Base-by-base conservation (phyloP, 2,329 filamentous ascomycete species). In the Septoria petroselini region DNA sequence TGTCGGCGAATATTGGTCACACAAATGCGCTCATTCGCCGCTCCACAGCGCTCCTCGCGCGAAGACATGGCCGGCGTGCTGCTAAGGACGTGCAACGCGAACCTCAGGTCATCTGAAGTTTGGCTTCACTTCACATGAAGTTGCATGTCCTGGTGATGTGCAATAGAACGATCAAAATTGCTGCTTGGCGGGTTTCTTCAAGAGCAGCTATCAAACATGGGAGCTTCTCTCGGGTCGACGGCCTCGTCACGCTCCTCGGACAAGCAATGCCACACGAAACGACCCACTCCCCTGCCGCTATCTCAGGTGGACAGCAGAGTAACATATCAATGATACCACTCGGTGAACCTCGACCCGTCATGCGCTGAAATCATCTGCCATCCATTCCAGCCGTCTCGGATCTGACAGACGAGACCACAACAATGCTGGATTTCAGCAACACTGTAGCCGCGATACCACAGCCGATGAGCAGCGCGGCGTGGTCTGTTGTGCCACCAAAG, bases 401-500 rank as follows among this genome's bases (percentile, higher is more conserved):
- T 27, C 23, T 27, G 23, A 9, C 9, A 9, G 5, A 27, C 23
- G 23, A n/a, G 23, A 27, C 23, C 23, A 9, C 23, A 9, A 27
- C 23, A 27, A 27, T 27, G 23, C 23, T 27, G 23, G 23, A 27
- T 27, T 27, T 9, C 23, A 9, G 7, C 14, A 19, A 19, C 35
- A 21, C 35, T 19, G 4, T 21, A 27, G 8, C 23, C 9, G 37
- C 21, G 37, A 34, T 30, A 18, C 34, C 34, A 12, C 9, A 19
- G 30, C 30, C 25, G 19, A 33, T n/a, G 27, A 14, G 33, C 14
- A 29, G 15, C 34, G 25, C 17, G 31, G 31, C 18, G 21, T 29
- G 25, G 34, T n/a, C 49, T 52, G 49, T 35, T 39, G 49, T 52
- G 39, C 27, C 17, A 52, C 49, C 17, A 25, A 19, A 29, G 35